Evolutionary conservation across 2,329 filamentous ascomycete genomes (phyloP).

Genomic region (Tolypocladium endophyticum): DNA sequence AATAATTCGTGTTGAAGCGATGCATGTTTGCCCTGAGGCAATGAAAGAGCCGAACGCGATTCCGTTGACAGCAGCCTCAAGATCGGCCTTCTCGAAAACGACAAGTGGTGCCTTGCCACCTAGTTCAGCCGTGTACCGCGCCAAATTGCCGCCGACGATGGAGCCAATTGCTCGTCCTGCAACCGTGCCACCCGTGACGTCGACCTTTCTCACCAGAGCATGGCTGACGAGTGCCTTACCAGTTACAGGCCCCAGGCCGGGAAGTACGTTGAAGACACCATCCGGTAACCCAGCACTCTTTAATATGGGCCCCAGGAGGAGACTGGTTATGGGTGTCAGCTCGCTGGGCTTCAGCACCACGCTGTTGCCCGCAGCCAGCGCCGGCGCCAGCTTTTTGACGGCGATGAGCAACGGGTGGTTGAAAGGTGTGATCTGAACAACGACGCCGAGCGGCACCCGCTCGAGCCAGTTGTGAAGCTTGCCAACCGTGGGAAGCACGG

Average conservation of each 20-base stretch:
- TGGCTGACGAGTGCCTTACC: slow-evolving; percentile 44
- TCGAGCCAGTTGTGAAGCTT: slow-evolving; percentile 47
- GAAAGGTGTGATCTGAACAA: slow-evolving; percentile 46
- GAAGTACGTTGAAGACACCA: slow-evolving; percentile 56
- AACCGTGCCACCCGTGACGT: slow-evolving; percentile 66
- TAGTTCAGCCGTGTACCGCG: slow-evolving; percentile 60
- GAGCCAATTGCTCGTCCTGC: slow-evolving; percentile 59
- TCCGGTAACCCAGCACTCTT: slow-evolving; percentile 59
- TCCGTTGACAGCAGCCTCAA: slow-evolving; percentile 58
- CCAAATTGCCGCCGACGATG: slow-evolving; percentile 54
- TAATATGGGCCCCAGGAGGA: slow-evolving; percentile 48
- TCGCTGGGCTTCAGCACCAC: slow-evolving; percentile 54
- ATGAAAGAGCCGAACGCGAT: slow-evolving; percentile 50
- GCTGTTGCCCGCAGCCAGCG: slow-evolving; percentile 47
- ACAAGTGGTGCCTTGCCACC: slow-evolving; percentile 62
- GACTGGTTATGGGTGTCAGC: slow-evolving; percentile 50
- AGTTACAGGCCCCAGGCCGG: slow-evolving; percentile 41
- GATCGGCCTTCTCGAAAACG: slow-evolving; percentile 54
- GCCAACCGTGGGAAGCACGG: slow-evolving; percentile 54
- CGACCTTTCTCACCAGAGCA: slow-evolving; percentile 50
- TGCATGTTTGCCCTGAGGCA: slow-evolving; percentile 48
- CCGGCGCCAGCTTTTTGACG: slow-evolving; percentile 50
- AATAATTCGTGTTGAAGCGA: slow-evolving; percentile 64
- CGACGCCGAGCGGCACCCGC: slow-evolving; percentile 46
- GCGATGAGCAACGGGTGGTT: slow-evolving; percentile 49